Evolutionary conservation across 2,329 filamentous ascomycete genomes (phyloP).

Genomic region (Diatrype stigma): DNA sequence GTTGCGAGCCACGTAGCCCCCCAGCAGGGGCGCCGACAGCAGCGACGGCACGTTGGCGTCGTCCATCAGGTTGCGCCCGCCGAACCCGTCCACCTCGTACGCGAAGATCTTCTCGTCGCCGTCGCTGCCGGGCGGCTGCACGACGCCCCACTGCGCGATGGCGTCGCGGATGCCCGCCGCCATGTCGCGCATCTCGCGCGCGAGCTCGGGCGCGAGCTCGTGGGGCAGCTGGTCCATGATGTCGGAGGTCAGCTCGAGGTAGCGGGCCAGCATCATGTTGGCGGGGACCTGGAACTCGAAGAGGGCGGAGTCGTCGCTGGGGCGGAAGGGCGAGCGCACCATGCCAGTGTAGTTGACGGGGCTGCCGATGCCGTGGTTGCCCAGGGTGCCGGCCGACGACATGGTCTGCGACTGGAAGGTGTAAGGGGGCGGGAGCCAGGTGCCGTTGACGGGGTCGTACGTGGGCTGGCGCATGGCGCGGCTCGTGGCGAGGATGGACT

Average conservation of each 20-base stretch:
- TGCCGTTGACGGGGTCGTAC: conserved; percentile 22
- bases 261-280: conserved; percentile 77
- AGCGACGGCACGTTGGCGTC: conserved; percentile 68
- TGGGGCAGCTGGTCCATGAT: conserved; percentile 42
- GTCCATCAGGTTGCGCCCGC: conserved; percentile 63
- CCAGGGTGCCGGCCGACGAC: conserved; percentile 74
- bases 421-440: conserved; percentile 45
- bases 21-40: conserved; percentile 60
- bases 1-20: conserved; percentile 53
- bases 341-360: conserved; percentile 78
- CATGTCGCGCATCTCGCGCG: conserved; percentile 52
- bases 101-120: conserved; percentile 57
- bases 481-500: conserved; percentile 65
- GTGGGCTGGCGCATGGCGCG: conserved; percentile 70
- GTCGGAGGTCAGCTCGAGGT: conserved; percentile 47
- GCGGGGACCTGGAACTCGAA: conserved; percentile 85
- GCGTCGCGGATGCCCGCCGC: conserved; percentile 61
- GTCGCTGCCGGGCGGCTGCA: conserved; percentile 30
- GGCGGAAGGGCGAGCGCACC: conserved; percentile 82
- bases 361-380: conserved; percentile 71
- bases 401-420: conserved; percentile 72
- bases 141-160: conserved; percentile 68
- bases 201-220: conserved; percentile 33
- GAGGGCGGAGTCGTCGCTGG: conserved; percentile 82
- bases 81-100: conserved; percentile 74